phyloP scores from a whole-genome alignment of 2,329 filamentous ascomycete species.

The Trichoderma oligosporum region DNA sequence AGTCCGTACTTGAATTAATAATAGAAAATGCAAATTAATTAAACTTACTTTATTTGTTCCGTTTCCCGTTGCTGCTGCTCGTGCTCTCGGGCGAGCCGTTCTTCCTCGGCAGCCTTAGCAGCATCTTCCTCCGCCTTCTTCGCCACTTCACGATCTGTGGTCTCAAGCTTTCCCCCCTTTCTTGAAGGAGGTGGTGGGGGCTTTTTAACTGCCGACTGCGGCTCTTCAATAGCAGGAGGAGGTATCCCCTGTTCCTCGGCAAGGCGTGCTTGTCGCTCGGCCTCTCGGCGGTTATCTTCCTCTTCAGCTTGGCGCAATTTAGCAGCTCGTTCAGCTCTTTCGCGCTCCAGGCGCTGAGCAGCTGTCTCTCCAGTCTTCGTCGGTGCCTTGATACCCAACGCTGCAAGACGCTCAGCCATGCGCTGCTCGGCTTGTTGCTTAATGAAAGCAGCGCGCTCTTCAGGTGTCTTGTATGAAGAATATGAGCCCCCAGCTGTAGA shows the following conservation, averaged over 20 bases:
- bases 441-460: conserved; percentile 92
- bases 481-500: conserved; percentile 61
- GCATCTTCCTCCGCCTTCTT: conserved; percentile 61
- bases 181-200: conserved; percentile 78
- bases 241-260: conserved; percentile 70
- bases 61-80: conserved; percentile 71
- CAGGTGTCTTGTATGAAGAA: conserved; percentile 80
- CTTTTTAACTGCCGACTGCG: conserved; percentile 53
- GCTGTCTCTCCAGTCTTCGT: conserved; percentile 75
- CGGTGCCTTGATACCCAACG: conserved; percentile 83
- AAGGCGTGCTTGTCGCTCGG: conserved; percentile 78
- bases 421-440: conserved; percentile 95
- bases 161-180: conserved; percentile 61
- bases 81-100: conserved; percentile 66
- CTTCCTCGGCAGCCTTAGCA: conserved; percentile 59
- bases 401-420: conserved; percentile 93
- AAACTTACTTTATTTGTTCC: conserved; percentile 77
- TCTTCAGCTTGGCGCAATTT: conserved; percentile 87
- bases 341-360: conserved; percentile 81
- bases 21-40: background rate
- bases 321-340: conserved; percentile 80
- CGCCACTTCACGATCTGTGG: conserved; percentile 49
- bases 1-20: background rate
- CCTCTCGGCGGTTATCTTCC: conserved; percentile 83
- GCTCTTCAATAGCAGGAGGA: conserved; percentile 49